A percentile compares a stretch with the other conserved stretches of the same genome.
Evolutionary conservation across 2,329 filamentous ascomycete genomes (phyloP).

Genomic region (Colletotrichum phormii): DNA sequence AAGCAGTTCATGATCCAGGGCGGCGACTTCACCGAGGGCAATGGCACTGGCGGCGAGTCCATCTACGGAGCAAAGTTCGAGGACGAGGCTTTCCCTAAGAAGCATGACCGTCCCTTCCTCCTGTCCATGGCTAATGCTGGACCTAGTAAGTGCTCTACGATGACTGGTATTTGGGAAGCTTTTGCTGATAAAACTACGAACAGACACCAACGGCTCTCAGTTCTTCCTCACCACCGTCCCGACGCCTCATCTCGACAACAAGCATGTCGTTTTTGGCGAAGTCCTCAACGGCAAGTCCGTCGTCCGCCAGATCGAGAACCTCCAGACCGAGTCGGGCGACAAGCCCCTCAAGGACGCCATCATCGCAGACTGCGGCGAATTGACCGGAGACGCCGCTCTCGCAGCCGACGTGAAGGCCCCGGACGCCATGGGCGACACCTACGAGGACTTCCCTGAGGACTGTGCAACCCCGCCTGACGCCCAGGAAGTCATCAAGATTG

Average conservation of each 20-base stretch:
- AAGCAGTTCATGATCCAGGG: slow-evolving; percentile 99
- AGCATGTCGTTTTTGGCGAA: slow-evolving; percentile 98
- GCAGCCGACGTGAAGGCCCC: slow-evolving; percentile 75
- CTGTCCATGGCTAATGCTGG: slow-evolving; percentile 99
- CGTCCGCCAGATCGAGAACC: slow-evolving; percentile 89
- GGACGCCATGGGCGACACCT: slow-evolving; percentile 87
- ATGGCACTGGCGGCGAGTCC: slow-evolving; percentile 95
- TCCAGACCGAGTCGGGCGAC: slow-evolving; percentile 78
- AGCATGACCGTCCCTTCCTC: slow-evolving; percentile 93
- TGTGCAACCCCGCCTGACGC: slow-evolving; percentile 72
- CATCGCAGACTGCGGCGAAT: slow-evolving; percentile 88
- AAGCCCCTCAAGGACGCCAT: slow-evolving; percentile 80
- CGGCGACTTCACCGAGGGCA: slow-evolving; percentile 94
- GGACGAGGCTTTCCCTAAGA: slow-evolving; percentile 93
- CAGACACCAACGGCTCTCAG: slow-evolving; percentile 94
- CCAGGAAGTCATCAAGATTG: slow-evolving; percentile 79
- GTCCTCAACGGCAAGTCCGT: slow-evolving; percentile 93
- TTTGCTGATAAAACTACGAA: slow-evolving; percentile 17
- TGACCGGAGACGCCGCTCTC: slow-evolving; percentile 77
- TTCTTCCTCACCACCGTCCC: slow-evolving; percentile 97
- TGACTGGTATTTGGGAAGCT: background rate
- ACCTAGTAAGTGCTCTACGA: slow-evolving; percentile 69
- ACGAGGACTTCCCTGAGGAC: slow-evolving; percentile 97
- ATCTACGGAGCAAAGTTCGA: slow-evolving; percentile 98
- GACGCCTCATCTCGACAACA: slow-evolving; percentile 94